A percentile compares a stretch with the other conserved stretches of the same genome.
Evolutionary conservation across 257 asterid species (phyloP).

Genomic region (Lantana camara): DNA sequence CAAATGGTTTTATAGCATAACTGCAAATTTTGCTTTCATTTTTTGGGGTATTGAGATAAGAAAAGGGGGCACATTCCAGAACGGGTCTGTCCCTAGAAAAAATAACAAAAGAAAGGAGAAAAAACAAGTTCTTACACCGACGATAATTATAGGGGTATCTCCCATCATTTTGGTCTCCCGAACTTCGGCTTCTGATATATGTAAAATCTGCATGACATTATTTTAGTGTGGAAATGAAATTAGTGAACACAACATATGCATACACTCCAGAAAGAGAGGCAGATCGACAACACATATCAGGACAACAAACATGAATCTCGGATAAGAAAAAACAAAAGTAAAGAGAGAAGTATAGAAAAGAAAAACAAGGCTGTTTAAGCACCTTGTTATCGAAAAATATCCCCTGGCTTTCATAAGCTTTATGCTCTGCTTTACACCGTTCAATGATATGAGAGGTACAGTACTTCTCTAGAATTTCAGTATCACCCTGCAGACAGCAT

Average conservation of each 20-base stretch:
- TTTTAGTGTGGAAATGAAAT: conserved; percentile 12
- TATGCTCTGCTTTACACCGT: conserved; percentile 90
- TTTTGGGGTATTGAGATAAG: too few species aligned
- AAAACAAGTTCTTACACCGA: conserved; percentile 50
- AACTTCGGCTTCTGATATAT: conserved; percentile 84
- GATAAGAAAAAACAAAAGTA: too few species aligned
- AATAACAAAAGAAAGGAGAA: neutral
- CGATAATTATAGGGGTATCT: conserved; percentile 83
- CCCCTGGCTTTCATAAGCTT: conserved; percentile 76
- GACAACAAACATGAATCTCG: too few species aligned
- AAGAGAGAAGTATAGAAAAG: too few species aligned
- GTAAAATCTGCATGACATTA: conserved; percentile 69
- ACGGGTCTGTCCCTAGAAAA: too few species aligned
- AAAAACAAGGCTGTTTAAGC: too few species aligned
- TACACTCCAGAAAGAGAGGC: too few species aligned
- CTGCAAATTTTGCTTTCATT: too few species aligned
- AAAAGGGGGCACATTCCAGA: too few species aligned
- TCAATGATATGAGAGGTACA: conserved; percentile 80
- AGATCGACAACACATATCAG: too few species aligned
- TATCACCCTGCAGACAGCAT: conserved; percentile 59
- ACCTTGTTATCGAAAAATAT: conserved; percentile 86
- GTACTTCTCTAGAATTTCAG: conserved; percentile 63
- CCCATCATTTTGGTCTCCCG: conserved; percentile 97
- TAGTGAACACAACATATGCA: neutral
- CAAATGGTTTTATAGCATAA: too few species aligned